Base-by-base conservation (phyloP, 2,329 filamentous ascomycete species). In the Domatiomyces catenatus region DNA sequence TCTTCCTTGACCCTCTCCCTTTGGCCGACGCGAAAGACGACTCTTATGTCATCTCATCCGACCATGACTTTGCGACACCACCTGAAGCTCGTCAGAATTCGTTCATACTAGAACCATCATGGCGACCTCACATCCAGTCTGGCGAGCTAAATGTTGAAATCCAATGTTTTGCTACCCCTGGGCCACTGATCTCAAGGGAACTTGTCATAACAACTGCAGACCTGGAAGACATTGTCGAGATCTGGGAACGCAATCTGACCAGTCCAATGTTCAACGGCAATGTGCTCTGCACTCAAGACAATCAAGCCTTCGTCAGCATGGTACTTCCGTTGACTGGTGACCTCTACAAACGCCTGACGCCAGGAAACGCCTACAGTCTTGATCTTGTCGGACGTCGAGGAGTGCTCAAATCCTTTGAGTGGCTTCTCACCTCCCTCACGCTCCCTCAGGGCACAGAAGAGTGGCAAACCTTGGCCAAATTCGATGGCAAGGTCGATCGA, bases 1-100 rank as follows among this genome's bases (percentile, higher is more conserved):
- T 83, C 2, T 82, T 81, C 57, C 63, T 79, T 2, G 76, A 83
- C 49, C 74, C 77, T 0, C 64, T 69, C 4, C 70, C 70, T 15
- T 67, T 73, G 36, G 72, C 72, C 0, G 61, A 71, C 24, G 61
- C 69, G 0, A 59, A 66, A 0, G 50, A 71, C 4, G 78, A 83
- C 58, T 62, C 61, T 1, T 80, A 80, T 56, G 73, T 81, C 0
- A 79, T 84, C 57, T 71, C 77, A 1, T 56, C 68, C 5, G 68
- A 74, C 46, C 70, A 71, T 50, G 62, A 64, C 7, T 66, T 70
- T 3, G 63, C 75, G 5, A 63, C 69, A 12, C 70, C 71, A 39
- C 70, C 72, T 17, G 69, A 75, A 44, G 52, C 64, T 5, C 70
- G 78, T 32, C 58, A 65, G 2, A 62, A 67, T 2, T 56, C 78